Evolutionary conservation across 257 asterid species (phyloP), one percentile per base, ranked within the genome.

Genomic region (Jacaranda copaia): DNA sequence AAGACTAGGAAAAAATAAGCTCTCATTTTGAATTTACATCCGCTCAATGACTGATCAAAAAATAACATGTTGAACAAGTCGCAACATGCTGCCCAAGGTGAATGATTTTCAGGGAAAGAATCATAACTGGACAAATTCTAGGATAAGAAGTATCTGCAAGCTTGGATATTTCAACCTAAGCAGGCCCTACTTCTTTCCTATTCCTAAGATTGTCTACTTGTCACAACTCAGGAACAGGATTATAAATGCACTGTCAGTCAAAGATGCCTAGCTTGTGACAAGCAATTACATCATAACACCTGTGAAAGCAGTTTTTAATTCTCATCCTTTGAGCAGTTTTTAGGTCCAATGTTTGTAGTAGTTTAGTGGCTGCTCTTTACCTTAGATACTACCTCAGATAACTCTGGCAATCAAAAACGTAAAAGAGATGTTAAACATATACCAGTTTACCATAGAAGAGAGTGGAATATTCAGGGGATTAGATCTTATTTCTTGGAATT

Each of bases 61-160:
- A 57, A 43, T 10, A 35, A 12, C 12, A 70, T n/a, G 57, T 35
- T 35, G 7, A 35, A 40, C 14, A 46, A 9, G 5, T 15, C 42
- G 35, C 9, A 68, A 63, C 19, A 56, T 45, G 51, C 72, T 49
- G 14, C 38, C 64, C 32, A 56, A 11, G 40, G 18, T 6, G 42
- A 79, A 32, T 53, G 65, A 10, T 32, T 42, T 46, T 43, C 25
- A 46, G 45, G 53, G 58, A 62, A 59, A 73, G 40, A 58, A 60
- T 32, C 35, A 15, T 0, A 51, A 69, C 18, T 49, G 1, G 35
- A 60, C 36, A 25, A 8, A 12, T 36, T 73, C 15, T 46, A 60
- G 10, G 59, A 59, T 16, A 19, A 43, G 46, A 3, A 46, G 61
- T 59, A 11, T 18, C n/a, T 9, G 51, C n/a, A 9, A 11, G 19